A percentile compares a stretch with the other conserved stretches of the same genome.
Evolutionary conservation across 139 green algal species (phyloP).

Genomic region (Volvox reticuliferus): DNA sequence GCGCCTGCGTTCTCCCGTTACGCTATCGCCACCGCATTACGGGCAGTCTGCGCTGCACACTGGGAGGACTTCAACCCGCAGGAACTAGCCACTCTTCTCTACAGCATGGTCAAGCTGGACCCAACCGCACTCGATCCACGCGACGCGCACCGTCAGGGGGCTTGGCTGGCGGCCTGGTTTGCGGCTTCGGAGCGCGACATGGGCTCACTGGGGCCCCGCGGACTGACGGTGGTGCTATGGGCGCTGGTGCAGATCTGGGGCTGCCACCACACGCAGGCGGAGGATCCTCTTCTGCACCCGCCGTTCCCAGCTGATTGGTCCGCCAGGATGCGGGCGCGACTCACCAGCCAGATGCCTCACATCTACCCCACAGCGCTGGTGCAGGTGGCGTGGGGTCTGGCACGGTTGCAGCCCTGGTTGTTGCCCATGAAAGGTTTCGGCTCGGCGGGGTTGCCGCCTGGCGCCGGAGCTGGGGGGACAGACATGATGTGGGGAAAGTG

Average conservation of each 20-base stretch:
- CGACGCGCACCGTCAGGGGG: not conserved
- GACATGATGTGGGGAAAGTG: too few relatives aligned
- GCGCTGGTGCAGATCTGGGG: slow-evolving; percentile 28
- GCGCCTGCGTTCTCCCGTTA: not conserved
- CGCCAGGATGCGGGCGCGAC: not conserved
- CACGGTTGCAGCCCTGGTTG: slow-evolving; percentile 25
- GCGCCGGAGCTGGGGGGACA: too few relatives aligned
- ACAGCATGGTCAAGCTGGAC: slow-evolving; percentile 41
- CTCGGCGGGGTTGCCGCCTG: too few relatives aligned
- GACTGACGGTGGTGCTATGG: slow-evolving; percentile 11
- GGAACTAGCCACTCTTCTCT: slow-evolving; percentile 25
- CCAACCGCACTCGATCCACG: not conserved
- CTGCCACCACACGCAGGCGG: not conserved
- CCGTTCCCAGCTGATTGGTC: not conserved
- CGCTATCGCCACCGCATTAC: not conserved
- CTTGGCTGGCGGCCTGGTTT: slow-evolving; percentile 36
- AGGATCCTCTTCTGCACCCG: not conserved
- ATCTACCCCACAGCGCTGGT: slow-evolving; percentile 23
- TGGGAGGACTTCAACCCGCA: not conserved
- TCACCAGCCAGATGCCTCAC: slow-evolving; percentile 18
- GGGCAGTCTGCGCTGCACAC: not conserved
- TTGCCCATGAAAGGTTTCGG: not conserved
- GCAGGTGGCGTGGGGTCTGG: slow-evolving; percentile 32
- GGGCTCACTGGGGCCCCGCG: not conserved
- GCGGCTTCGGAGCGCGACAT: not conserved